Evolutionary conservation across 768 basidiomycete genomes (phyloP).

Genomic region (Kwoniella dejecticola): DNA sequence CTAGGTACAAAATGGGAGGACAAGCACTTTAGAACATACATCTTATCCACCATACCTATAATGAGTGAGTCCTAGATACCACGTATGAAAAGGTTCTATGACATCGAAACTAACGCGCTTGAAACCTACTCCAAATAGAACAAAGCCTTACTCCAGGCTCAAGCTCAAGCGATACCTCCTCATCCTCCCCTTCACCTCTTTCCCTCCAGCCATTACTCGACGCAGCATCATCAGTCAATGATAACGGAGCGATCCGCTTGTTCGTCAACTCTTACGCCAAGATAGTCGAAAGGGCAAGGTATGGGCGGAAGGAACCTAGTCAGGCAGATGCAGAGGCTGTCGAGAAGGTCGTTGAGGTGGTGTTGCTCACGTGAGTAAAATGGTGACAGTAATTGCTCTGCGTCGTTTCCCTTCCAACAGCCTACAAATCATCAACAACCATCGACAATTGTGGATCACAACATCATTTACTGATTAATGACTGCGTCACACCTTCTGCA

Average conservation of each 20-base stretch:
- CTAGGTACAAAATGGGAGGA: conserved; percentile 47
- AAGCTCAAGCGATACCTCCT: neutral
- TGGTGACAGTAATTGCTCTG: neutral
- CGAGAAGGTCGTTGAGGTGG: conserved; percentile 48
- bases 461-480: no score
- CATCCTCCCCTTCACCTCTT: conserved; percentile 14
- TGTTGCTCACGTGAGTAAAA: conserved; percentile 42
- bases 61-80: conserved; percentile 36
- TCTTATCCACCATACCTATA: conserved; percentile 30
- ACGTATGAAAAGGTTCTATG: neutral
- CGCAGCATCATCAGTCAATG: conserved; percentile 18
- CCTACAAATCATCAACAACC: no score
- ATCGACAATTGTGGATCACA: no score
- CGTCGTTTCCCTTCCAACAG: no score
- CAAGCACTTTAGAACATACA: conserved; percentile 40
- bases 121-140: conserved; percentile 1
- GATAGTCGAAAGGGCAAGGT: conserved; percentile 45
- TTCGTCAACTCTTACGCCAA: conserved; percentile 41
- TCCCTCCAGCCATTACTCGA: conserved; percentile 29
- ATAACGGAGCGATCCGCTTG: conserved; percentile 33
- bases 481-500: no score
- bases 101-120: neutral
- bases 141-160: conserved; percentile 24
- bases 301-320: conserved; percentile 44
- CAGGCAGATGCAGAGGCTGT: conserved; percentile 47